Conservation (phyloP, 2,329 filamentous ascomycete species). For the Cladosporium sp. region DNA sequence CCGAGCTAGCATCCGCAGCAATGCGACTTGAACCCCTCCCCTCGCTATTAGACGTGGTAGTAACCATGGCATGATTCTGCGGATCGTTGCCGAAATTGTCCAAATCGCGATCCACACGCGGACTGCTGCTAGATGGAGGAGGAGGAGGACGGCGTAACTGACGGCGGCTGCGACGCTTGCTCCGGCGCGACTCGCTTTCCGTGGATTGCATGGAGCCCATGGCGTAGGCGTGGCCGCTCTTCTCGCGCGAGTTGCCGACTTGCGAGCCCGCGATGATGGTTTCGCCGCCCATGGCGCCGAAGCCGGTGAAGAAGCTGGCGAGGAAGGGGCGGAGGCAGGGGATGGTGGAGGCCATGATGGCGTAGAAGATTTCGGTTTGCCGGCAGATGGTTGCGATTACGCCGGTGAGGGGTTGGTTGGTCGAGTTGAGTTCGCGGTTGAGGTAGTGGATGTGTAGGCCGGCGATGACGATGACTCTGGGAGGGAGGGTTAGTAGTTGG, state of each 20-base stretch:
- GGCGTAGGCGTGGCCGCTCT: slow-evolving; percentile 1
- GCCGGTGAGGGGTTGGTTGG: slow-evolving; percentile 35
- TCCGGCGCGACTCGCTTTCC: background rate
- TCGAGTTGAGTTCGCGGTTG: slow-evolving; percentile 26
- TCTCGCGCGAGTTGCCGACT: slow-evolving; percentile 4
- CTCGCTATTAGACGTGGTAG: background rate
- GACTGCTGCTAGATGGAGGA: background rate
- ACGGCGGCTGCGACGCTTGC: background rate
- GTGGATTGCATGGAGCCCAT: slow-evolving; percentile 6
- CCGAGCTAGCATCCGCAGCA: slow-evolving; percentile 10
- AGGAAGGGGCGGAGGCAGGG: slow-evolving; percentile 35
- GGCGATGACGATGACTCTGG: slow-evolving; percentile 39
- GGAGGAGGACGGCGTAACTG: background rate
- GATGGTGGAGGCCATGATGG: slow-evolving; percentile 35
- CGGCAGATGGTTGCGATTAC: slow-evolving; percentile 34
- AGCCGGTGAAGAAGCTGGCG: slow-evolving; percentile 32
- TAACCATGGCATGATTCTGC: background rate
- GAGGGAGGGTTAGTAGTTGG: background rate
- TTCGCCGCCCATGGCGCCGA: slow-evolving; percentile 19
- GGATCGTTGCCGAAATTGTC: slow-evolving; percentile 7
- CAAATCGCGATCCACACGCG: background rate
- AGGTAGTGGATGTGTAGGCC: slow-evolving; percentile 37
- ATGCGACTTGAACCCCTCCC: background rate
- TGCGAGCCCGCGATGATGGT: slow-evolving; percentile 12
- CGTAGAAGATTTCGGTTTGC: slow-evolving; percentile 33